Percentiles rank a stretch among this genome's conserved stretches.
Conservation (phyloP, 2,329 filamentous ascomycete species). For the Fusarium verrucosum region DNA sequence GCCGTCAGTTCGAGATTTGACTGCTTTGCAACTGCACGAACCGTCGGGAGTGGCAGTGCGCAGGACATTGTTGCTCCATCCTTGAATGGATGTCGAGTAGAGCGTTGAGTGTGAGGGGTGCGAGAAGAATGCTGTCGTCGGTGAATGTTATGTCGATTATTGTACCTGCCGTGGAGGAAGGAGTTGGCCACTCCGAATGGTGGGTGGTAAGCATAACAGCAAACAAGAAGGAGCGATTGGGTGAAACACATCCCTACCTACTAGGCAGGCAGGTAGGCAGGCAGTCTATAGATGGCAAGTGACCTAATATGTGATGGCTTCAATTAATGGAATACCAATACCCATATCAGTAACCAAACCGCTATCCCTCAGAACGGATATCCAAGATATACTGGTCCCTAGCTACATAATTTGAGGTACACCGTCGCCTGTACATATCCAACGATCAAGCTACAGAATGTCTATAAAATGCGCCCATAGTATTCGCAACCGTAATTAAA, state of each 20-base stretch:
- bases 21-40: conserved; percentile 36
- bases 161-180: not conserved
- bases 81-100: not conserved
- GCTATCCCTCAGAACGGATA: conserved; percentile 21
- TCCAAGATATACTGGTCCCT: conserved; percentile 14
- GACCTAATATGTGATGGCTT: not conserved
- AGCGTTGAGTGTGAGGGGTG: too few species aligned
- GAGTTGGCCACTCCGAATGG: not conserved
- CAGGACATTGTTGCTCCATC: conserved; percentile 7
- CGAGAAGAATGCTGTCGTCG: not conserved
- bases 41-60: conserved; percentile 39
- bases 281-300: not conserved
- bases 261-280: too few species aligned
- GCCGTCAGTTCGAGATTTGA: conserved; percentile 41
- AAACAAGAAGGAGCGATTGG: conserved; percentile 1
- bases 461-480: conserved; percentile 38
- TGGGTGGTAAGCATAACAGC: not conserved
- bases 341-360: not conserved
- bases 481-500: conserved; percentile 22
- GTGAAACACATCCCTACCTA: too few species aligned
- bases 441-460: conserved; percentile 19
- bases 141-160: not conserved
- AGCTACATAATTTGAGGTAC: conserved; percentile 3
- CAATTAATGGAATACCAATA: conserved; percentile 5
- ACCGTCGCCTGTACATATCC: conserved; percentile 24